Evolutionary conservation across 768 basidiomycete species (phyloP).

Genomic region (Leccinum pellstonianum): DNA sequence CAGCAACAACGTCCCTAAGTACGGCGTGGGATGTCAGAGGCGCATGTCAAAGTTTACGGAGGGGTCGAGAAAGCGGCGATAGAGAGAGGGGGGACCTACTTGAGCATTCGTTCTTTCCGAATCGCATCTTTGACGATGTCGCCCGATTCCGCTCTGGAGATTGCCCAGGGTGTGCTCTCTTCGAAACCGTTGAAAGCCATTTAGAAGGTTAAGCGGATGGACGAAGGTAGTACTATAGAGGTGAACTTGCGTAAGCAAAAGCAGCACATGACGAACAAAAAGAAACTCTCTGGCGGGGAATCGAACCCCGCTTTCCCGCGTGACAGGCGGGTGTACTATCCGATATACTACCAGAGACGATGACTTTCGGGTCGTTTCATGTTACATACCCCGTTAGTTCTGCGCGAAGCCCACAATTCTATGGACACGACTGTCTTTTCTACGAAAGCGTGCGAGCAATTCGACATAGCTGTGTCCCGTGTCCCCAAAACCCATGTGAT

Average conservation of each 20-base stretch:
- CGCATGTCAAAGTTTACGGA: neutral
- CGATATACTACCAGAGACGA: conserved; percentile 49
- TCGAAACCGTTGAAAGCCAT: conserved; percentile 50
- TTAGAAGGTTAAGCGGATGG: neutral
- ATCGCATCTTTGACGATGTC: conserved; percentile 77
- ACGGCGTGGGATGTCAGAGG: neutral
- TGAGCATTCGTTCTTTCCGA: conserved; percentile 73
- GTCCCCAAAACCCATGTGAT: too few relatives aligned
- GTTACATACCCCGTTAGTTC: neutral
- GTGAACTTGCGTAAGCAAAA: neutral
- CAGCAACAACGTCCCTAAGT: conserved; percentile 68
- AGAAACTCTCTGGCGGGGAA: conserved; percentile 44
- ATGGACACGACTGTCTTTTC: too few relatives aligned
- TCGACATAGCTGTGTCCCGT: too few relatives aligned
- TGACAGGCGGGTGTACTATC: conserved; percentile 54
- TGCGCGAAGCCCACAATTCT: too few relatives aligned
- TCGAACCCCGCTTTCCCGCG: conserved; percentile 47
- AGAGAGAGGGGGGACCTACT: conserved; percentile 44
- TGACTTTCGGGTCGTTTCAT: neutral
- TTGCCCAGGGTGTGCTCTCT: conserved; percentile 52
- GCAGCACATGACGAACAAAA: neutral
- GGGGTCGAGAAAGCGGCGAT: neutral
- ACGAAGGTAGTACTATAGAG: neutral
- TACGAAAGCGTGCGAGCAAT: too few relatives aligned
- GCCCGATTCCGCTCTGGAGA: conserved; percentile 40